These are phyloP conservation scores for Calonectria honghensis DNA, from an alignment of 2,329 filamentous ascomycete species.

Conservation along the genomic window DNA sequence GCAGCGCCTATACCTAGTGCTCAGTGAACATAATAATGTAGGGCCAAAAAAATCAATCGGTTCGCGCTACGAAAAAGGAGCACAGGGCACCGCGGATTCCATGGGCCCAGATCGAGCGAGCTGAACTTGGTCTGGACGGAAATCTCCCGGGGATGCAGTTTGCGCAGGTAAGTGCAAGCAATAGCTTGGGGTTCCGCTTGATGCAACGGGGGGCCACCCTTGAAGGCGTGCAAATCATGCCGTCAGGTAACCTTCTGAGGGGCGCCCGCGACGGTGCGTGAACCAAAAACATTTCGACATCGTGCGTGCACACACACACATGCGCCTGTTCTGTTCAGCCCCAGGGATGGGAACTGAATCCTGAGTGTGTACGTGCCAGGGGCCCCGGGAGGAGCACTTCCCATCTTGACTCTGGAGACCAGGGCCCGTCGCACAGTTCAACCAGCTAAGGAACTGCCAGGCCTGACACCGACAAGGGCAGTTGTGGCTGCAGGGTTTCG, in stretches of 20 bases:
- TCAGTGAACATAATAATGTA: neutral
- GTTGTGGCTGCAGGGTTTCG: slow-evolving; percentile 32
- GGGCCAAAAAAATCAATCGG: neutral
- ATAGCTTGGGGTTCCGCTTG: slow-evolving; percentile 18
- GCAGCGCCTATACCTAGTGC: neutral
- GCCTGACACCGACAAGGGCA: slow-evolving; percentile 15
- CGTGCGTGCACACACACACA: neutral
- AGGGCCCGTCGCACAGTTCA: slow-evolving; percentile 12
- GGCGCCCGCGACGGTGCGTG: slow-evolving; percentile 8
- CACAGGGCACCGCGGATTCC: slow-evolving; percentile 23
- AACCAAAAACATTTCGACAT: neutral
- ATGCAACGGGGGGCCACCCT: slow-evolving; percentile 12
- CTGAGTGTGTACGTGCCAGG: neutral
- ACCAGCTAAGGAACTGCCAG: slow-evolving; percentile 1
- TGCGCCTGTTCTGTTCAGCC: neutral
- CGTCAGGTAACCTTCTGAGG: neutral
- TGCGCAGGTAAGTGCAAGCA: slow-evolving; percentile 15
- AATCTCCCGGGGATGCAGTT: slow-evolving; percentile 37
- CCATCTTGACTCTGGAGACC: neutral
- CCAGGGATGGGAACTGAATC: neutral
- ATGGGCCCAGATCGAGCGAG: slow-evolving; percentile 33
- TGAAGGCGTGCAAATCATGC: slow-evolving; percentile 35
- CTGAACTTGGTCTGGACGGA: slow-evolving; percentile 10
- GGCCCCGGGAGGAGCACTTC: neutral
- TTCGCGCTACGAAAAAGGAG: slow-evolving; percentile 20